Percentiles rank a stretch among this genome's conserved stretches.
phyloP scores from a whole-genome alignment of 768 basidiomycete genomes.

The Postia placenta region DNA sequence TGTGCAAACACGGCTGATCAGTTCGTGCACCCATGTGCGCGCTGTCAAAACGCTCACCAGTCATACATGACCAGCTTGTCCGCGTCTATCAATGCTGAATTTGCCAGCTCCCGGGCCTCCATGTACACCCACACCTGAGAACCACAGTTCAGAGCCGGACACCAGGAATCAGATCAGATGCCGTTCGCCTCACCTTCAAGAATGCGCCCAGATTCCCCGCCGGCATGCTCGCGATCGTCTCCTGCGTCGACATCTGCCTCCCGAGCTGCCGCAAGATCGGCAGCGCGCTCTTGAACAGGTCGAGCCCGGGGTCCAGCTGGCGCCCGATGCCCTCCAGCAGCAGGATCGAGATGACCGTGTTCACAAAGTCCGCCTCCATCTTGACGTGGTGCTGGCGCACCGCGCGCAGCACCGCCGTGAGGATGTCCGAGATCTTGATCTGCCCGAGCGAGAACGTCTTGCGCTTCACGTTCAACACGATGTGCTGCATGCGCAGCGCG shows the following conservation, averaged over 20 bases:
- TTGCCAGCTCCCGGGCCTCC: slow-evolving; percentile 85
- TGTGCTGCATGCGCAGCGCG: slow-evolving; percentile 95
- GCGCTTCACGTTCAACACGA: slow-evolving; percentile 88
- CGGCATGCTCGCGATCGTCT: slow-evolving; percentile 56
- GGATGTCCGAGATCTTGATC: slow-evolving; percentile 91
- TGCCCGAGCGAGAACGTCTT: slow-evolving; percentile 97
- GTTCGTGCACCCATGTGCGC: too few species aligned
- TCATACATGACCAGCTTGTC: slow-evolving; percentile 88
- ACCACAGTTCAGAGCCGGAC: background rate
- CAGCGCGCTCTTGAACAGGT: slow-evolving; percentile 91
- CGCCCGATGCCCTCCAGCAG: slow-evolving; percentile 94
- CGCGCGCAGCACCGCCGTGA: slow-evolving; percentile 80
- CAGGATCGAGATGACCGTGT: slow-evolving; percentile 92
- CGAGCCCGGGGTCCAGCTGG: slow-evolving; percentile 85
- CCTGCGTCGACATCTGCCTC: slow-evolving; percentile 80
- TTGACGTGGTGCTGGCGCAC: slow-evolving; percentile 94
- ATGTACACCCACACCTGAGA: slow-evolving; percentile 85
- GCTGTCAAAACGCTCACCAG: slow-evolving; percentile 50
- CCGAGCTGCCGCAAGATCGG: slow-evolving; percentile 92
- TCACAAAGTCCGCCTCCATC: slow-evolving; percentile 98
- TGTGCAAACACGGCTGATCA: slow-evolving; percentile 19
- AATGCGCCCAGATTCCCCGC: slow-evolving; percentile 75
- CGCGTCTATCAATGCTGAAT: slow-evolving; percentile 68
- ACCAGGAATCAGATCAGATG: slow-evolving; percentile 5
- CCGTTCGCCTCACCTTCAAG: slow-evolving; percentile 77